Percentiles rank a stretch among this genome's conserved stretches.
phyloP scores from a whole-genome alignment of 2,329 filamentous ascomycete genomes.

The Aspergillus transmontanensis region DNA sequence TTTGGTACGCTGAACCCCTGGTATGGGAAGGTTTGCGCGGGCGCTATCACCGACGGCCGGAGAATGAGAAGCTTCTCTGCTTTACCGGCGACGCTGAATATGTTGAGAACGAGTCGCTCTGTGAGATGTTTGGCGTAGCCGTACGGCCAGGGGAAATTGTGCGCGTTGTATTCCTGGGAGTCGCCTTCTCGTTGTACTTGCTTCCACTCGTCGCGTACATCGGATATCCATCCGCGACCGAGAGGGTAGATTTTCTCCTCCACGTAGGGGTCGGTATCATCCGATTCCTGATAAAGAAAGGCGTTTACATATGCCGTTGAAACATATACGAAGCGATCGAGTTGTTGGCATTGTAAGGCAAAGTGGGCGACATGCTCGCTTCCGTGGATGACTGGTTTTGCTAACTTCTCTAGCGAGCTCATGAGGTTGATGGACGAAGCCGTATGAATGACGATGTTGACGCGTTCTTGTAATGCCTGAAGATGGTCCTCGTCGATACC shows the following conservation, averaged over 20 bases:
- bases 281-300: conserved; percentile 8
- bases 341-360: conserved; percentile 8
- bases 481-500: conserved; percentile 5
- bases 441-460: conserved; percentile 21
- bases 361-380: conserved; percentile 12
- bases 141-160: conserved; percentile 19
- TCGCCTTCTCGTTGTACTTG: conserved; percentile 4
- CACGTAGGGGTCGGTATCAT: conserved; percentile 7
- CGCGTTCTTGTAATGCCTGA: not conserved
- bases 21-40: conserved; percentile 12
- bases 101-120: conserved; percentile 6
- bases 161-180: conserved; percentile 2
- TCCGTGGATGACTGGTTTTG: conserved; percentile 8
- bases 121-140: conserved; percentile 21
- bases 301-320: conserved; percentile 24
- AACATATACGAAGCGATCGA: conserved; percentile 23
- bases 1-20: conserved; percentile 9
- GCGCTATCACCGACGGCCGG: conserved; percentile 16
- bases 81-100: not conserved
- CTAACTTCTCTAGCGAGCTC: not conserved
- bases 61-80: conserved; percentile 15
- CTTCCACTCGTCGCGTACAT: not conserved
- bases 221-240: not conserved
- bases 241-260: conserved; percentile 18
- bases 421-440: conserved; percentile 19